Percentiles rank a stretch among this genome's conserved stretches.
These are phyloP conservation scores for Castanea sativa DNA, from an alignment of 306 rosid species.

Conservation along the genomic window DNA sequence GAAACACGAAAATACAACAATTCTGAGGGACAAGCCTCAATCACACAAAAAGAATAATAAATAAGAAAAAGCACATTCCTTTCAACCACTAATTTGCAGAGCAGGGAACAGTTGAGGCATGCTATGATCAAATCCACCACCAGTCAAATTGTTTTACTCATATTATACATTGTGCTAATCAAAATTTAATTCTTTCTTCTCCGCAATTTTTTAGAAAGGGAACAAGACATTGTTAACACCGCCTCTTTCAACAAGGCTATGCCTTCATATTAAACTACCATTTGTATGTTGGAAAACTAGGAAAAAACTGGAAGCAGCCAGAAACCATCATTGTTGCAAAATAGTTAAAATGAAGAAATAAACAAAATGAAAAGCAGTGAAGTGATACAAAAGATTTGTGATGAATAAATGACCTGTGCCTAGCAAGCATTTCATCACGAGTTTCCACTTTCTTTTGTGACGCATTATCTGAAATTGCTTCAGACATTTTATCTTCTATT, in stretches of 20 bases:
- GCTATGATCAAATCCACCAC: not conserved
- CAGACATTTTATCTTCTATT: constrained; percentile 38
- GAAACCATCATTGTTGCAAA: not conserved
- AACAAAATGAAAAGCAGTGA: not conserved
- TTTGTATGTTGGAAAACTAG: not conserved
- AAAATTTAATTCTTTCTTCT: not conserved
- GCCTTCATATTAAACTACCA: not conserved
- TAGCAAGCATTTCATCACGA: constrained; percentile 75
- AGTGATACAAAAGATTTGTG: not conserved
- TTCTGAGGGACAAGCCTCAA: constrained; percentile 1
- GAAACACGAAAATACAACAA: not conserved
- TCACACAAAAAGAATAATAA: not conserved
- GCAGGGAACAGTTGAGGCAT: no score
- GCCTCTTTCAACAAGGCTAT: not conserved
- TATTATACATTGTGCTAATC: not conserved
- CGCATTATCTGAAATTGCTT: constrained; percentile 42
- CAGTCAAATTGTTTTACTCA: not conserved
- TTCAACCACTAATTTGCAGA: not conserved
- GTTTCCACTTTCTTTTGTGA: constrained; percentile 49
- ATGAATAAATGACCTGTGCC: constrained; percentile 41
- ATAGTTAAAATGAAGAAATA: not conserved
- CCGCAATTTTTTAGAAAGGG: not conserved
- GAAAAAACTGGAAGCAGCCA: not conserved
- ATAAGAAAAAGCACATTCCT: not conserved
- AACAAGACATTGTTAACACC: not conserved